Percentiles rank a stretch among this genome's conserved stretches.
phyloP scores from a whole-genome alignment of 2,329 filamentous ascomycete genomes.

The Akanthomyces muscarius region DNA sequence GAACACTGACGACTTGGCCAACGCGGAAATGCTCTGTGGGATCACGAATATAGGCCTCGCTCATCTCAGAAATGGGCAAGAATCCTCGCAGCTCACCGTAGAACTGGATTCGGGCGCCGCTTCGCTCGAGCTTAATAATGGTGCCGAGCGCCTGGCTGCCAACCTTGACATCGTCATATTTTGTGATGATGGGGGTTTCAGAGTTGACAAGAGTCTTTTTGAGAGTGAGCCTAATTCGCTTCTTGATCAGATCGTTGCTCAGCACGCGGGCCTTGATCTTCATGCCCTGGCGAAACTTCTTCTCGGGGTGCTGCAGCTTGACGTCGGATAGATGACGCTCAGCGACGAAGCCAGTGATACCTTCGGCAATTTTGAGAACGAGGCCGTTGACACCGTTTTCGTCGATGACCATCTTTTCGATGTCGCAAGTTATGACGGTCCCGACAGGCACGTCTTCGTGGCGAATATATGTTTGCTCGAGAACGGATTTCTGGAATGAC shows the following conservation, averaged over 20 bases:
- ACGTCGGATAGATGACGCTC: constrained; percentile 87
- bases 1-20: constrained; percentile 88
- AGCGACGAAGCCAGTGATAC: constrained; percentile 82
- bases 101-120: constrained; percentile 88
- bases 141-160: constrained; percentile 82
- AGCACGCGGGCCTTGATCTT: constrained; percentile 82
- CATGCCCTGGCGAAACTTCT: constrained; percentile 87
- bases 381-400: constrained; percentile 75
- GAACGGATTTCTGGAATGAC: constrained; percentile 74
- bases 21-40: constrained; percentile 83
- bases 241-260: constrained; percentile 70
- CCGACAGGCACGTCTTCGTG: constrained; percentile 85
- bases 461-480: constrained; percentile 87
- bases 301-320: constrained; percentile 84
- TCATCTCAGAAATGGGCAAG: constrained; percentile 94
- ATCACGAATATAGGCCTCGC: constrained; percentile 89
- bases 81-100: constrained; percentile 82
- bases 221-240: constrained; percentile 78
- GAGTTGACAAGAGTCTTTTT: constrained; percentile 95
- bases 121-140: constrained; percentile 72
- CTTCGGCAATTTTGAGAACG: constrained; percentile 78
- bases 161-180: constrained; percentile 67
- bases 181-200: constrained; percentile 72
- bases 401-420: constrained; percentile 80
- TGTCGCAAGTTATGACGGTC: constrained; percentile 71